phyloP scores from a whole-genome alignment of 257 asterid species.

The Petunia secreta region DNA sequence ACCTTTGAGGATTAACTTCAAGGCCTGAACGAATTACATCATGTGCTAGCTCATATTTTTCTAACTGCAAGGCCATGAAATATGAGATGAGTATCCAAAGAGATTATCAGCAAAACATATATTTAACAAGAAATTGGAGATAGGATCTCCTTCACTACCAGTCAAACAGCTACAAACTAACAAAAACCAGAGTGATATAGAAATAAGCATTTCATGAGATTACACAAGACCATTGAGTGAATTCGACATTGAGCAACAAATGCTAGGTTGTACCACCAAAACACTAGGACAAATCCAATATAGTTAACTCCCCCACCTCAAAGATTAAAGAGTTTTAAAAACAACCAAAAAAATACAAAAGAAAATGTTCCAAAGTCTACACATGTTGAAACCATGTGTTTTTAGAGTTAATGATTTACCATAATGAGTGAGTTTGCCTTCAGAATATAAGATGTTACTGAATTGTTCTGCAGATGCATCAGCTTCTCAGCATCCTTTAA shows the following conservation, averaged over 20 bases:
- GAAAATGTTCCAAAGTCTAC: constrained; percentile 23
- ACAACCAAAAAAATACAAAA: constrained; percentile 14
- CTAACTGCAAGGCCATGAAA: constrained; percentile 65
- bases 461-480: constrained; percentile 50
- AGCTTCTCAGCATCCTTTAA: constrained; percentile 92
- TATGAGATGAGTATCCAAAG: neutral
- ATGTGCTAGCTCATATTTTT: constrained; percentile 73
- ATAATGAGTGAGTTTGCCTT: constrained; percentile 89
- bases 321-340: neutral
- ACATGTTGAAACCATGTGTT: constrained; percentile 16
- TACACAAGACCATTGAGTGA: neutral
- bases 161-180: neutral
- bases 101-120: constrained; percentile 4
- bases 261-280: neutral
- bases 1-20: constrained; percentile 74
- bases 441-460: constrained; percentile 59
- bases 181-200: neutral
- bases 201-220: neutral
- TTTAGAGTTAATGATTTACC: constrained; percentile 48
- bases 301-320: neutral
- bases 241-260: neutral
- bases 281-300: neutral
- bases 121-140: constrained; percentile 20
- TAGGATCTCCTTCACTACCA: constrained; percentile 9
- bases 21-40: constrained; percentile 78